phyloP scores from a whole-genome alignment of 441 rosid genomes.

The Metrosideros polymorpha region DNA sequence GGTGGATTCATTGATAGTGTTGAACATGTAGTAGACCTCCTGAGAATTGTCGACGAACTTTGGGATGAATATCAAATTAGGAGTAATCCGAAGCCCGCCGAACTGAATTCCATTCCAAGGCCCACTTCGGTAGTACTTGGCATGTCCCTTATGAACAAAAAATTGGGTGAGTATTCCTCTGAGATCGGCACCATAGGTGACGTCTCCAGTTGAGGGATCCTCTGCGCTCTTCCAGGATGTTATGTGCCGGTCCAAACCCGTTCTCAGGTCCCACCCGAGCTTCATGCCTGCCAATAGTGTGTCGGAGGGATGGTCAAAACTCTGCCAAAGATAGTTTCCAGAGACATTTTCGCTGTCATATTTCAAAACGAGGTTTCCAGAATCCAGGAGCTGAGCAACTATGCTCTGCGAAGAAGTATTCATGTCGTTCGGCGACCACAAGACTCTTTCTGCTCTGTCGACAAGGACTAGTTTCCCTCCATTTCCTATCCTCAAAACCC shows the following conservation, averaged over 20 bases:
- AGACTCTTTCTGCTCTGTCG: not conserved
- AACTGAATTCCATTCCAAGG: not conserved
- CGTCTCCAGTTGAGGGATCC: not conserved
- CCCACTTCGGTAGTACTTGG: not conserved
- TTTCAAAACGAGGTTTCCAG: not conserved
- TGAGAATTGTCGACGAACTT: not conserved
- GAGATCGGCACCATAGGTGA: not conserved
- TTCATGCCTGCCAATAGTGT: not conserved
- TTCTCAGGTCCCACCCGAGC: not conserved
- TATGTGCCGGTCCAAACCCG: not conserved
- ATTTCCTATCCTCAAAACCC: not conserved
- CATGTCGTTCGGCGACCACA: not conserved
- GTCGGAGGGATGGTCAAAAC: not conserved
- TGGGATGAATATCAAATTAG: not conserved
- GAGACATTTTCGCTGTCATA: not conserved
- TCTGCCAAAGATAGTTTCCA: not conserved
- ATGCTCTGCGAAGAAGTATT: not conserved
- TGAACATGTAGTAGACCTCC: not conserved
- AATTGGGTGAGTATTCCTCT: not conserved
- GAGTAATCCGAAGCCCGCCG: accelerated
- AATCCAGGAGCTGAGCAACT: not conserved
- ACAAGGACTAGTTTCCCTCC: not conserved
- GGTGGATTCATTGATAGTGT: not conserved
- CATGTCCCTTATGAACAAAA: not conserved
- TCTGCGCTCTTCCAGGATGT: not conserved